Evolutionary conservation across 2,329 filamentous ascomycete genomes (phyloP), one percentile per base, ranked within the genome.

Genomic region (Penicillium aurantiogriseum): DNA sequence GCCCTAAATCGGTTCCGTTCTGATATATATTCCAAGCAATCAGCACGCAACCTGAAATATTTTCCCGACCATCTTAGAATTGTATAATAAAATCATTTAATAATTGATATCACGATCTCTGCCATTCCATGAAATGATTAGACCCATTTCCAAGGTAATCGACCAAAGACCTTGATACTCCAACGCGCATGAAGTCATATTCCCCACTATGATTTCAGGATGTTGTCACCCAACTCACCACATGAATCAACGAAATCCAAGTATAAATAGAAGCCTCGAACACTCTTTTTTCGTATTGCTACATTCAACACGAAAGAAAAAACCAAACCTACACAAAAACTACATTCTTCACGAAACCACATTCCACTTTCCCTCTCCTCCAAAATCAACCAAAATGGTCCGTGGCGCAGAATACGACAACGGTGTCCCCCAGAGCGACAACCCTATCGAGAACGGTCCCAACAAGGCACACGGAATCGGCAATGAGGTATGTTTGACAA

Each of bases 321-420:
- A 31, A 31, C 29, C 11, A 31, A n/a, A n/a, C n/a, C n/a, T n/a
- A n/a, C n/a, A n/a, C n/a, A n/a, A n/a, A n/a, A n/a, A n/a, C n/a
- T n/a, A n/a, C n/a, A 31, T 13, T 31, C 29, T 5, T 5, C 29
- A 5, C 5, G 6, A 33, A 44, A 25, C 7, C 6, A 40, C 21
- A 27, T 8, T 19, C 19, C n/a, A 42, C 29, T 11, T n/a, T 13
- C n/a, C 45, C 29, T 25, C 19, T 21, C 13, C 36, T 38, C 33
- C 4, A 29, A 13, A 56, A 11, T 17, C 50, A 52, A 46, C 57
- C 68, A 73, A 38, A 63, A 76, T 77, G 75, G 69, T 71, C 66
- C 75, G 75, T 66, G 74, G 75, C 63, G 72, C 73, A 46, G 70
- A 76, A 25, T 77, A 67, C 67, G 73, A 74, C 62, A 67, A 76